Conservation (phyloP, 169 alveolate species). For the Cryptosporidium ryanae region DNA sequence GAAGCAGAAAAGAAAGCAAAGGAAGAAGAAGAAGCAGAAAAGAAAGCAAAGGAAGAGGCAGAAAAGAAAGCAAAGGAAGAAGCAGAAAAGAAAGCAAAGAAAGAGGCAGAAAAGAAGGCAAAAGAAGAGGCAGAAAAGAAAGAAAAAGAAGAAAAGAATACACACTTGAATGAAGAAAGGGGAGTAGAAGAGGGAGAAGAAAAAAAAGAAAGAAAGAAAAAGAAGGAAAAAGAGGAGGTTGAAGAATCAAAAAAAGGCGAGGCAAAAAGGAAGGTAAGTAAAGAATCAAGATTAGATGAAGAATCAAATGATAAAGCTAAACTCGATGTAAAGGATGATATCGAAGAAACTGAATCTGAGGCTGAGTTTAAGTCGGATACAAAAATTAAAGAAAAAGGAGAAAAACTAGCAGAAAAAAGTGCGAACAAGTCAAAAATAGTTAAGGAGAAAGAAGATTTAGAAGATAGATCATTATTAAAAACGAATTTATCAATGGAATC, state of each 20-base stretch:
- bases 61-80: slow-evolving; percentile 18
- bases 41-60: slow-evolving; percentile 24
- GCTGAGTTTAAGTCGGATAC: background rate
- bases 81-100: background rate
- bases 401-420: background rate
- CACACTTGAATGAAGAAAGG: slow-evolving; percentile 11
- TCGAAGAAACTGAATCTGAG: background rate
- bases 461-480: background rate
- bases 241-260: background rate
- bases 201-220: slow-evolving; percentile 32
- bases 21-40: slow-evolving; percentile 19
- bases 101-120: slow-evolving; percentile 26
- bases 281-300: background rate
- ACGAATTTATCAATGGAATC: background rate
- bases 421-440: background rate
- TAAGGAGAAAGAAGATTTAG: background rate
- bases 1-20: slow-evolving; percentile 2
- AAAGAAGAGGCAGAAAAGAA: slow-evolving; percentile 16
- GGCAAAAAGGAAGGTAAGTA: background rate
- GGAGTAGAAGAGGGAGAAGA: slow-evolving; percentile 34
- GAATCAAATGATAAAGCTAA: slow-evolving; percentile 36
- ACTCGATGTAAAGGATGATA: slow-evolving; percentile 6
- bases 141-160: slow-evolving; percentile 36
- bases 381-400: slow-evolving; percentile 27
- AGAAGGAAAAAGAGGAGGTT: slow-evolving; percentile 13